Conservation (phyloP, 2,329 filamentous ascomycete genomes). For the Nannizziopsis arthrosporioides region DNA sequence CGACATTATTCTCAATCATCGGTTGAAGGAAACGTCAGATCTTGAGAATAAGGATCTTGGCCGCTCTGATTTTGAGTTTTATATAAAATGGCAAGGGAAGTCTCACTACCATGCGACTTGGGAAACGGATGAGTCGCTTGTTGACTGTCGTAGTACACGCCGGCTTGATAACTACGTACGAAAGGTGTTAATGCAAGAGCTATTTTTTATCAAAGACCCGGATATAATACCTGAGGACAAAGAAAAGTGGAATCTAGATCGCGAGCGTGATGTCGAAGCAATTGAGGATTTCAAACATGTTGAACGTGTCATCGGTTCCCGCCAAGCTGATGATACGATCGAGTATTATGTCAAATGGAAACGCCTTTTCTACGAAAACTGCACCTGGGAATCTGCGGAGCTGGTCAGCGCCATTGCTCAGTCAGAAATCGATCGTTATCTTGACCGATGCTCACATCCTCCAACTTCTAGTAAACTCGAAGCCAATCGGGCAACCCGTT, state of each 20-base stretch:
- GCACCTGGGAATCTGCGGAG: conserved; percentile 78
- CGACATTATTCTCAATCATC: conserved; percentile 81
- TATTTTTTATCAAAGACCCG: conserved; percentile 61
- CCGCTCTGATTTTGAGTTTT: conserved; percentile 70
- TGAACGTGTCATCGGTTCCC: conserved; percentile 78
- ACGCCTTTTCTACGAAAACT: conserved; percentile 80
- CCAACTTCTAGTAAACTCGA: conserved; percentile 72
- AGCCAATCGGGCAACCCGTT: conserved; percentile 61
- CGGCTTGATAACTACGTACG: conserved; percentile 92
- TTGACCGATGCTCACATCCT: conserved; percentile 69
- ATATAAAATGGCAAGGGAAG: conserved; percentile 93
- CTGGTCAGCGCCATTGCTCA: conserved; percentile 70
- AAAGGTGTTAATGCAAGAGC: conserved; percentile 67
- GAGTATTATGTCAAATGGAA: conserved; percentile 98
- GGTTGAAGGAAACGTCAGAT: conserved; percentile 56
- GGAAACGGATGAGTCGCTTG: conserved; percentile 67
- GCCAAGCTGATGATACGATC: conserved; percentile 64
- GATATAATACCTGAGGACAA: conserved; percentile 72
- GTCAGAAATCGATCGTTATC: conserved; percentile 78
- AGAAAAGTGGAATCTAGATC: conserved; percentile 90
- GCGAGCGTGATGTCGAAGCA: conserved; percentile 79
- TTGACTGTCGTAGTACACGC: conserved; percentile 68
- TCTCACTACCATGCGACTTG: conserved; percentile 94
- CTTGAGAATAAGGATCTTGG: conserved; percentile 23
- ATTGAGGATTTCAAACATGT: conserved; percentile 84